phyloP scores from a whole-genome alignment of 208 protist genomes.

The Acanthamoeba triangularis region DNA sequence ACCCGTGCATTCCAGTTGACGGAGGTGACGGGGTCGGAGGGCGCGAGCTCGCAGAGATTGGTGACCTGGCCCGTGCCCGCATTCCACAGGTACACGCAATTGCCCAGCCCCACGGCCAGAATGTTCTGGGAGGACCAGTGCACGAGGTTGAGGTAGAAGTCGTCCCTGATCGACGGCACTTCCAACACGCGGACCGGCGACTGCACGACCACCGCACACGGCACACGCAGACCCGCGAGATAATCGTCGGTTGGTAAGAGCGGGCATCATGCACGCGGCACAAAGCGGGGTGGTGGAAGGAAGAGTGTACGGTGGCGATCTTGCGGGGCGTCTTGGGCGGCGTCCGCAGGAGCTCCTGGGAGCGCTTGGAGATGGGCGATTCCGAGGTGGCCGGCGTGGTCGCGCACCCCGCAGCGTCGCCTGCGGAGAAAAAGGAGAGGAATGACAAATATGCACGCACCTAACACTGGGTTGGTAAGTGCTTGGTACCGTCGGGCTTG shows the following conservation, averaged over 20 bases:
- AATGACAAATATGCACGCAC: no score
- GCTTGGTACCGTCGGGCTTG: background rate
- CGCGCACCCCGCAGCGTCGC: background rate
- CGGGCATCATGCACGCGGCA: no score
- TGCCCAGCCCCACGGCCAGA: slow-evolving; percentile 89
- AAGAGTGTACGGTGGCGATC: slow-evolving; percentile 76
- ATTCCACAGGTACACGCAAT: slow-evolving; percentile 91
- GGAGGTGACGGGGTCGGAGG: slow-evolving; percentile 88
- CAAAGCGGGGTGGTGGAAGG: background rate
- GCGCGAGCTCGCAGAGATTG: slow-evolving; percentile 81
- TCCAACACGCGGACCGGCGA: slow-evolving; percentile 82
- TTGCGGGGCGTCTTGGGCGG: slow-evolving; percentile 77
- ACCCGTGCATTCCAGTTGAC: slow-evolving; percentile 88
- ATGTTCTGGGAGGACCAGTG: slow-evolving; percentile 93
- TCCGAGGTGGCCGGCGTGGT: slow-evolving; percentile 4
- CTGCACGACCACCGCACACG: background rate
- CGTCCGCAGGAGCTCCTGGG: slow-evolving; percentile 76
- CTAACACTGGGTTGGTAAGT: background rate
- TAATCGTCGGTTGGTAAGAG: no score
- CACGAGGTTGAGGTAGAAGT: slow-evolving; percentile 95
- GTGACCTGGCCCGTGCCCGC: slow-evolving; percentile 86
- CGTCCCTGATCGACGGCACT: slow-evolving; percentile 90
- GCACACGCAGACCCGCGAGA: no score
- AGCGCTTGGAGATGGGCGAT: slow-evolving; percentile 73
- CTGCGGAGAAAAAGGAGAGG: background rate